A percentile compares a stretch with the other conserved stretches of the same genome.
Conservation (phyloP, 2,329 filamentous ascomycete species). For the Fusarium concolor region DNA sequence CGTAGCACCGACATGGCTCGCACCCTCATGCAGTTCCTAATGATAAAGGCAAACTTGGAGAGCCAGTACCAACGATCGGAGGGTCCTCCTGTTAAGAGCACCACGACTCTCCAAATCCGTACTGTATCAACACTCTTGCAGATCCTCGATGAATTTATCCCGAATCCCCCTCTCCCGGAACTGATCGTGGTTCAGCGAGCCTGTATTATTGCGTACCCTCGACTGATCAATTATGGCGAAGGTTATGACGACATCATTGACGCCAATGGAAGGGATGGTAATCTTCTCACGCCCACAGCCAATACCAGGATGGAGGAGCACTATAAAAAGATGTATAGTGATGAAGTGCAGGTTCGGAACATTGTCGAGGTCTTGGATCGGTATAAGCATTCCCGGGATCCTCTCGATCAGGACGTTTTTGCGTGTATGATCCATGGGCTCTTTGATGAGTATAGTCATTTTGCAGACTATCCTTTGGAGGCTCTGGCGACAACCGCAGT, state of each 20-base stretch:
- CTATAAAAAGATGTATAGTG: slow-evolving; percentile 97
- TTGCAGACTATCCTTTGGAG: slow-evolving; percentile 94
- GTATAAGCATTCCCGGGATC: slow-evolving; percentile 88
- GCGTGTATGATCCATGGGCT: slow-evolving; percentile 98
- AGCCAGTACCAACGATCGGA: slow-evolving; percentile 79
- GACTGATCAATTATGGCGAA: slow-evolving; percentile 95
- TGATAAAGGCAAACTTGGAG: slow-evolving; percentile 87
- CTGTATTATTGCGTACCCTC: slow-evolving; percentile 92
- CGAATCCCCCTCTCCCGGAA: slow-evolving; percentile 70
- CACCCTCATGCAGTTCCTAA: slow-evolving; percentile 81
- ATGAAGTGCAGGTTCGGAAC: slow-evolving; percentile 85
- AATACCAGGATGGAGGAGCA: slow-evolving; percentile 96
- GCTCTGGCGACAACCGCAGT: slow-evolving; percentile 95
- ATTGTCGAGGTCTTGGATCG: slow-evolving; percentile 86
- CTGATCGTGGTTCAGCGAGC: slow-evolving; percentile 84
- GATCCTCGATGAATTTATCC: slow-evolving; percentile 78
- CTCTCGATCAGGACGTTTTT: slow-evolving; percentile 92
- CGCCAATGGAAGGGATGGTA: slow-evolving; percentile 82
- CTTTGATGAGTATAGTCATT: slow-evolving; percentile 97
- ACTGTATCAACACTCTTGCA: slow-evolving; percentile 85
- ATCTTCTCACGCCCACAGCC: slow-evolving; percentile 80
- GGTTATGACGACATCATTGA: slow-evolving; percentile 94
- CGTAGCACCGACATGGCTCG: slow-evolving; percentile 75
- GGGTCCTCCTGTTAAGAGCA: slow-evolving; percentile 66
- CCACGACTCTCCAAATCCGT: slow-evolving; percentile 82